Conservation (phyloP, 1,284 basidiomycete genomes). For the Boletellus deceptivus region DNA sequence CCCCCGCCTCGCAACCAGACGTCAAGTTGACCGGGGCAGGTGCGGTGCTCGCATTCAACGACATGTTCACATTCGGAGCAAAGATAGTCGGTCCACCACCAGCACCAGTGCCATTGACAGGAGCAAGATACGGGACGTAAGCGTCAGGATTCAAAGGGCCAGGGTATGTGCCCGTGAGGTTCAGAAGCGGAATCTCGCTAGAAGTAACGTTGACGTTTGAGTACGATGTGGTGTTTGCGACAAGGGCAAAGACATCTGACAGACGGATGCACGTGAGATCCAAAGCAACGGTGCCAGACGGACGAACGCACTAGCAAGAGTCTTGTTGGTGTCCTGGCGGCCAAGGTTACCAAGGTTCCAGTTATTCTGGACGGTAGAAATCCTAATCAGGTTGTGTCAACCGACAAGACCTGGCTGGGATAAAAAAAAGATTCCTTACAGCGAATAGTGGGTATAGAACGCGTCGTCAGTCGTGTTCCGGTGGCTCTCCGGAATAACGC, state of each 20-base stretch:
- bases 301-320: slow-evolving; percentile 26
- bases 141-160: slow-evolving; percentile 35
- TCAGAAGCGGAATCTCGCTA: slow-evolving; percentile 30
- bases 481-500: slow-evolving; percentile 43
- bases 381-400: slow-evolving; percentile 20
- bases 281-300: too few relatives aligned
- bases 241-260: slow-evolving; percentile 48
- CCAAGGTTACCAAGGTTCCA: slow-evolving; percentile 64
- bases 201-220: slow-evolving; percentile 30
- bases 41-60: slow-evolving; percentile 34
- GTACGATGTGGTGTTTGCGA: slow-evolving; percentile 42
- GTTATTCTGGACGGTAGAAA: slow-evolving; percentile 64
- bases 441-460: slow-evolving; percentile 69
- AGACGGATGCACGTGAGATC: not conserved
- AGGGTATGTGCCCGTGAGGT: slow-evolving; percentile 31
- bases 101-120: slow-evolving; percentile 36
- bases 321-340: slow-evolving; percentile 53
- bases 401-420: not conserved
- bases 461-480: slow-evolving; percentile 49
- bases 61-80: slow-evolving; percentile 34
- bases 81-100: slow-evolving; percentile 43
- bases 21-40: slow-evolving; percentile 45
- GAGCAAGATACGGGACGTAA: slow-evolving; percentile 45
- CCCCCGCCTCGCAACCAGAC: slow-evolving; percentile 8
- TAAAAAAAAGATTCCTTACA: slow-evolving; percentile 16